Conservation (phyloP, 306 rosid genomes). For the Quercus suber region DNA sequence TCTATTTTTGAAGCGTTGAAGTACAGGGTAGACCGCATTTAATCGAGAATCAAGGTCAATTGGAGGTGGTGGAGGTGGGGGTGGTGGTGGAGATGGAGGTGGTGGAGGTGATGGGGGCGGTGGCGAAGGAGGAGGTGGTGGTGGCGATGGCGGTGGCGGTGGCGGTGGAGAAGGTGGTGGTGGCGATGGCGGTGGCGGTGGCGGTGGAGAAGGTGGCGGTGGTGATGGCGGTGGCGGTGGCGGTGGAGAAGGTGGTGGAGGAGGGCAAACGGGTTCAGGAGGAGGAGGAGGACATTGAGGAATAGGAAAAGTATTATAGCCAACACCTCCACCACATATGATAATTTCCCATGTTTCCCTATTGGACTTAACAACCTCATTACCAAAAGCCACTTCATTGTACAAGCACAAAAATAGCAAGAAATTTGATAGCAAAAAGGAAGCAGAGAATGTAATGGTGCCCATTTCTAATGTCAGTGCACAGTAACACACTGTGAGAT, state of each 20-base stretch:
- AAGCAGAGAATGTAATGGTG: slow-evolving; percentile 7
- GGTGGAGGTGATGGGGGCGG: background rate
- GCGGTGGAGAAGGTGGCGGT: background rate
- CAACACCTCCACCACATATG: slow-evolving; percentile 30
- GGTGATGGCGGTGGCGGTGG: too few species aligned
- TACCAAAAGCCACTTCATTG: background rate
- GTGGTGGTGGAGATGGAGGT: background rate
- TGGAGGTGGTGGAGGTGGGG: background rate
- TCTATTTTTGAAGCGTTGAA: slow-evolving; percentile 6
- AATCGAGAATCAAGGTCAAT: slow-evolving; percentile 1
- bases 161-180: too few species aligned
- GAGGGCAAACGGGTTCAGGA: slow-evolving; percentile 7
- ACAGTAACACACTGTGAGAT: background rate
- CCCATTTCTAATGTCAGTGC: slow-evolving; percentile 6
- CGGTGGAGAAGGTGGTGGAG: background rate
- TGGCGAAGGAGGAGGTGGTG: background rate
- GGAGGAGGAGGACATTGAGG: slow-evolving; percentile 14
- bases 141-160: background rate
- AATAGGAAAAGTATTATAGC: slow-evolving; percentile 27
- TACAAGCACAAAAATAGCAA: background rate
- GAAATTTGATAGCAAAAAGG: slow-evolving; percentile 17
- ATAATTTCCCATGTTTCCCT: slow-evolving; percentile 41
- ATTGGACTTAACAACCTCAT: slow-evolving; percentile 16
- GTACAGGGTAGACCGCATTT: slow-evolving; percentile 6
- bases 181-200: too few species aligned